Evolutionary conservation across 768 basidiomycete genomes (phyloP), one percentile per base, ranked within the genome.

Genomic region (Flagelloscypha sp.): DNA sequence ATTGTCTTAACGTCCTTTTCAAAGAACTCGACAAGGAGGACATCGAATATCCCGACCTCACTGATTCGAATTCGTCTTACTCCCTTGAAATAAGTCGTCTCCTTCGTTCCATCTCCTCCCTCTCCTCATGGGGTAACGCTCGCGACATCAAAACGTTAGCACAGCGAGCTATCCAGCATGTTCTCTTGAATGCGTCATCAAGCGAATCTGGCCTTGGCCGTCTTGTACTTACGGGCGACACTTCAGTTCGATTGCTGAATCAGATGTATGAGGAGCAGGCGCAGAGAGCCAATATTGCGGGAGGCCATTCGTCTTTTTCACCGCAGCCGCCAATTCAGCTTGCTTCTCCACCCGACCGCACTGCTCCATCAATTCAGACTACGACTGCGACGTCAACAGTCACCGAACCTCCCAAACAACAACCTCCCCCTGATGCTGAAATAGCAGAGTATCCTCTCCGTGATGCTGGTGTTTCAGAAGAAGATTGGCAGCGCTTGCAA

Each of bases 401-500:
- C 23, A 27, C 27, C n/a, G n/a, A n/a, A n/a, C n/a, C n/a, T n/a
- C n/a, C n/a, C n/a, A n/a, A 41, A 9, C 37, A 20, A 11, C 17
- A 47, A 21, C 41, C 38, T 2, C 15, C 35, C 7, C 21, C 40
- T 13, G 8, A 28, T 12, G n/a, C 20, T 3, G 24, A 7, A 18
- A 13, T 23, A 27, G 23, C 10, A 25, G 38, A 15, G 22, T 41
- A 18, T 19, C 30, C 15, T 22, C 20, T 37, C 12, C 64, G 72
- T 16, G 79, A 79, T 49, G 30, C 60, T 15, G 79, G 70, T 0
- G 73, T 80, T 4, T 47, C 63, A 0, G 73, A 81, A 47, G 49
- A 46, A 1, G 49, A 64, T 8, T 80, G 79, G 79, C 16, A 43
- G 8, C 58, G 71, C 41, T 53, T 80, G 1, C 66, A 74, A 40